phyloP scores from a whole-genome alignment of 2,329 filamentous ascomycete species.

The Aspergillus aculeatus region DNA sequence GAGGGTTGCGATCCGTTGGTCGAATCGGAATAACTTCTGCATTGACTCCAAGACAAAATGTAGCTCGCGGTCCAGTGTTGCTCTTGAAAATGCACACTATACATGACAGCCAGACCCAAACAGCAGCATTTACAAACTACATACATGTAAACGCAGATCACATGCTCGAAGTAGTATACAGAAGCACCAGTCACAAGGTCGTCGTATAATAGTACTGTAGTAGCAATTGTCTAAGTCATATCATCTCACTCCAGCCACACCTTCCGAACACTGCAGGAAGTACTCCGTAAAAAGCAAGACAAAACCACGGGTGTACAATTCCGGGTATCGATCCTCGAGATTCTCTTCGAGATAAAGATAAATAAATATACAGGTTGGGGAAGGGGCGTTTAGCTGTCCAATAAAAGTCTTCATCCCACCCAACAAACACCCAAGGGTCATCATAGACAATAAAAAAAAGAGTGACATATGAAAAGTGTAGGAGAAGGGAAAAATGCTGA shows the following conservation, averaged over 20 bases:
- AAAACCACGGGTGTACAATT: background rate
- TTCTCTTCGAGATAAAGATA: constrained; percentile 14
- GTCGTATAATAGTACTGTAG: background rate
- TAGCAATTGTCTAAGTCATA: background rate
- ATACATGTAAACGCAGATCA: too few relatives aligned
- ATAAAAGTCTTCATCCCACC: background rate
- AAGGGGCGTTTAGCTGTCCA: background rate
- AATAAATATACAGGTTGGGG: background rate
- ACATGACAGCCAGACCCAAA: too few relatives aligned
- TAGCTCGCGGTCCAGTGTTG: too few relatives aligned
- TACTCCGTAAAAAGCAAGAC: too few relatives aligned
- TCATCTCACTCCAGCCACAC: background rate
- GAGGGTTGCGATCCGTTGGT: too few relatives aligned
- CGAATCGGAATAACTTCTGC: too few relatives aligned
- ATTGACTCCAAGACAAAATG: too few relatives aligned
- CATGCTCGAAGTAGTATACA: too few relatives aligned
- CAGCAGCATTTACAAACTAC: too few relatives aligned
- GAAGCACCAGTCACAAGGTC: too few relatives aligned
- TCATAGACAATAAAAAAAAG: background rate
- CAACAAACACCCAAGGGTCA: background rate
- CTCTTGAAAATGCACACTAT: too few relatives aligned
- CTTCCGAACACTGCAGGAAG: background rate
- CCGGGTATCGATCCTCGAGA: background rate
- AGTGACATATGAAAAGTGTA: constrained; percentile 1
- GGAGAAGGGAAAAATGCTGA: background rate